Conservation (phyloP, 2,329 filamentous ascomycete genomes). For the Penicillium olsonii region DNA sequence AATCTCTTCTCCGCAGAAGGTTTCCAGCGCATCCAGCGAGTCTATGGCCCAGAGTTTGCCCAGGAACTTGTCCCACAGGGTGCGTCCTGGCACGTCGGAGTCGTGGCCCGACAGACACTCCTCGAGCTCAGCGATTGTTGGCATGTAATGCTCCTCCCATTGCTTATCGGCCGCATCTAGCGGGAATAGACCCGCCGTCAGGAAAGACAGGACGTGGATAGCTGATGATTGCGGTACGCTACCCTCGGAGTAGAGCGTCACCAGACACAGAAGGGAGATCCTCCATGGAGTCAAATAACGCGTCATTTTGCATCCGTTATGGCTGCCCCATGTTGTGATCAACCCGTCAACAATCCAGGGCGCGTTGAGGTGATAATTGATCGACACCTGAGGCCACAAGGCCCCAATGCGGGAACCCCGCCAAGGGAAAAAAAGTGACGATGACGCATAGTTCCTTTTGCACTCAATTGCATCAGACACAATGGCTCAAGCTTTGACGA, state of each 20-base stretch:
- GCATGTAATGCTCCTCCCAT: conserved; percentile 33
- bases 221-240: conserved; percentile 69
- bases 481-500: conserved; percentile 44
- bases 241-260: conserved; percentile 77
- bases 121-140: conserved; percentile 51
- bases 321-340: conserved; percentile 15
- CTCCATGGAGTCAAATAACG: conserved; percentile 88
- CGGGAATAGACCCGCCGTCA: conserved; percentile 68
- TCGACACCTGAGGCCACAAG: conserved; percentile 24
- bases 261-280: conserved; percentile 76
- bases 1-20: conserved; percentile 66
- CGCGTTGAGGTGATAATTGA: conserved; percentile 12
- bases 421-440: conserved; percentile 18
- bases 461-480: conserved; percentile 13
- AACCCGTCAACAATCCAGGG: conserved; percentile 3
- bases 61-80: conserved; percentile 86
- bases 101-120: conserved; percentile 46
- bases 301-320: conserved; percentile 57
- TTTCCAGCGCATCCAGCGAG: conserved; percentile 76
- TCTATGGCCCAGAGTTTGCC: conserved; percentile 80
- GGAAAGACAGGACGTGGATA: conserved; percentile 75
- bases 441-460: conserved; percentile 22
- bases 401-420: conserved; percentile 18
- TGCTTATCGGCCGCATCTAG: conserved; percentile 35
- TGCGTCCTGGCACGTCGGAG: conserved; percentile 68